Conservation (phyloP, 2,329 filamentous ascomycete genomes). For the Ophiostoma sp. region DNA sequence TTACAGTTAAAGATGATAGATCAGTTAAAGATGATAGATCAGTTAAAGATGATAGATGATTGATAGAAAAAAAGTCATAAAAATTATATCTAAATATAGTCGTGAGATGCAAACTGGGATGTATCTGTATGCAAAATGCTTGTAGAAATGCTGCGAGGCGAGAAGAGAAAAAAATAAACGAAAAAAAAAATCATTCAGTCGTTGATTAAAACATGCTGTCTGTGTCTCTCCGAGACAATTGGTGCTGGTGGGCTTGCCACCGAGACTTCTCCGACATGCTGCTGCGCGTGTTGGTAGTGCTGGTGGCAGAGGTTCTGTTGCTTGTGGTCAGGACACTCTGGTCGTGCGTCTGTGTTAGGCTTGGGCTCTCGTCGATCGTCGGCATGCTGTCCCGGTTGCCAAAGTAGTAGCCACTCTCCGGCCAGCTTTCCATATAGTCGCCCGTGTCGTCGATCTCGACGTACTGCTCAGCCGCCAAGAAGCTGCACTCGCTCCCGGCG, state of each 20-base stretch:
- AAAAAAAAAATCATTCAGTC: background rate
- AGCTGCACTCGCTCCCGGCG: background rate
- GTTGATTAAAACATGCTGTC: conserved; percentile 6
- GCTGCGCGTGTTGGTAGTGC: background rate
- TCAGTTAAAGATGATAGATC: too few relatives aligned
- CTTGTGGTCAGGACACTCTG: background rate
- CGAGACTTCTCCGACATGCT: background rate
- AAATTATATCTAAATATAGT: background rate
- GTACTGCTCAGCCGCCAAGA: background rate
- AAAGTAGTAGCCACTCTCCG: conserved; percentile 26
- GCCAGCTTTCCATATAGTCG: conserved; percentile 23
- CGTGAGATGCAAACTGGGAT: background rate
- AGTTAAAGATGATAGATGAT: background rate
- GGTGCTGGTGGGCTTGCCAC: background rate
- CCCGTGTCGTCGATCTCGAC: background rate
- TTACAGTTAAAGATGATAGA: background rate
- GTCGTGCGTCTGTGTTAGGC: background rate
- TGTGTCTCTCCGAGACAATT: background rate
- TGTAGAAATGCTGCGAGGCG: background rate
- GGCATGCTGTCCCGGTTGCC: background rate
- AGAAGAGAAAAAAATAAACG: background rate
- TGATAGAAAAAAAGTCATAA: background rate
- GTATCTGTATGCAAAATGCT: background rate
- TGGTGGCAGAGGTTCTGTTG: too few relatives aligned
- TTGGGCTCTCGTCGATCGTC: background rate